These are phyloP conservation scores for Diaporthe sp. DNA, from an alignment of 2,329 filamentous ascomycete species.

Conservation along the genomic window DNA sequence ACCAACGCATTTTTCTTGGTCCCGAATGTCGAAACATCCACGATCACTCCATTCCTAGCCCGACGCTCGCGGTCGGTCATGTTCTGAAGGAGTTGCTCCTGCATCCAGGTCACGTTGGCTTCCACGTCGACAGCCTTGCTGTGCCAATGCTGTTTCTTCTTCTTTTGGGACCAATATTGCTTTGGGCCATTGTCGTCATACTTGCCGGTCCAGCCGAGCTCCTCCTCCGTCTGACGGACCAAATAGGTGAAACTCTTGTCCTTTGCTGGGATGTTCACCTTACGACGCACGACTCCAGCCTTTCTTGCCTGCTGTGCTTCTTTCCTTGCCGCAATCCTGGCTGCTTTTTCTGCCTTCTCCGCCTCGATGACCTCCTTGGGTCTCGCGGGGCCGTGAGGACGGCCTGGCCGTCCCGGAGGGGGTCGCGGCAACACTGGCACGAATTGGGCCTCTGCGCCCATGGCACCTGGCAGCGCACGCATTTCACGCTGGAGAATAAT, in stretches of 20 bases:
- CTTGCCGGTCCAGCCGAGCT: slow-evolving; percentile 19
- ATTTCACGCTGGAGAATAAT: not conserved
- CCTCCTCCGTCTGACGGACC: slow-evolving; percentile 28
- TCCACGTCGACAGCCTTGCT: slow-evolving; percentile 15
- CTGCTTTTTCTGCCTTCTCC: slow-evolving; percentile 14
- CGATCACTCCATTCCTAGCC: not conserved
- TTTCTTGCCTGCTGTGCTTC: not conserved
- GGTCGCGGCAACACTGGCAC: not conserved
- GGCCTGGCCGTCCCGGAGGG: not conserved
- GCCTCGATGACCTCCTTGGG: slow-evolving; percentile 23
- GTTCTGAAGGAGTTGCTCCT: slow-evolving; percentile 29
- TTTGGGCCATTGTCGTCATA: slow-evolving; percentile 10
- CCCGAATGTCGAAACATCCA: slow-evolving; percentile 3
- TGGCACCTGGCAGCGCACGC: not conserved
- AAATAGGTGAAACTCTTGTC: slow-evolving; percentile 33
- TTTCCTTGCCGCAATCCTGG: not conserved
- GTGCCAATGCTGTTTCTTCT: slow-evolving; percentile 7
- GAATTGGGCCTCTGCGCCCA: not conserved
- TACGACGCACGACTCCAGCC: not conserved
- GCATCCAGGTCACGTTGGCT: slow-evolving; percentile 28
- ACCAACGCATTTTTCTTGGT: slow-evolving; percentile 32
- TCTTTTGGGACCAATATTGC: slow-evolving; percentile 14
- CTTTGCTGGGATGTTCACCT: not conserved
- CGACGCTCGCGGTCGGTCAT: slow-evolving; percentile 6
- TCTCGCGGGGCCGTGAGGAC: slow-evolving; percentile 8